Percentiles rank a stretch among this genome's conserved stretches.
Conservation (phyloP, 2,329 filamentous ascomycete species). For the Corinectria fuckeliana region DNA sequence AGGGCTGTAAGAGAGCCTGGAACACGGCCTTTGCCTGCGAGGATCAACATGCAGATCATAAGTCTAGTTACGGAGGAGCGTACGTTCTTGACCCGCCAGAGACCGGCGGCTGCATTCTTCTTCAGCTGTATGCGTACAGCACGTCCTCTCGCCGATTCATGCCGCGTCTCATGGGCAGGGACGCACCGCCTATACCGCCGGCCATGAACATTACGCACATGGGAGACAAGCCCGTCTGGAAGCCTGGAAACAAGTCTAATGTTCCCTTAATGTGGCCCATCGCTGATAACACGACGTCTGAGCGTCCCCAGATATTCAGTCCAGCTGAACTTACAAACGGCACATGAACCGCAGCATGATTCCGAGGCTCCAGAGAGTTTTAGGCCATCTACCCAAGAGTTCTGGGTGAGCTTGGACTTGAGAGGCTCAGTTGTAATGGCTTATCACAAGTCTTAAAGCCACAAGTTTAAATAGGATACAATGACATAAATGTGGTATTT, state of each 20-base stretch:
- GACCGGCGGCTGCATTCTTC: conserved; percentile 14
- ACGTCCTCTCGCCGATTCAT: conserved; percentile 6
- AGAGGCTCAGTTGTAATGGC: too few relatives aligned
- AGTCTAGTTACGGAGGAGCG: conserved; percentile 12
- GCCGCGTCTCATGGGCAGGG: neutral
- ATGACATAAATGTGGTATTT: too few relatives aligned
- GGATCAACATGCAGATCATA: neutral
- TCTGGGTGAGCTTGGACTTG: too few relatives aligned
- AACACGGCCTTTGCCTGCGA: conserved; percentile 3
- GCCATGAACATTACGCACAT: conserved; percentile 10
- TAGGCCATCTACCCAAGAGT: neutral
- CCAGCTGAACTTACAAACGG: neutral
- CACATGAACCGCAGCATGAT: neutral
- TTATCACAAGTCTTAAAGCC: too few relatives aligned
- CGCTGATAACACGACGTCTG: neutral
- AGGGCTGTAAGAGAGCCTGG: neutral
- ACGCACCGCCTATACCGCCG: neutral
- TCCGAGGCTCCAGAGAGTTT: neutral
- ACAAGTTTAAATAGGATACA: too few relatives aligned
- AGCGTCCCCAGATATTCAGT: neutral
- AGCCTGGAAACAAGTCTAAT: neutral
- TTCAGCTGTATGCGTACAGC: conserved; percentile 16
- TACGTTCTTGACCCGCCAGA: conserved; percentile 14
- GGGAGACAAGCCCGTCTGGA: conserved; percentile 7
- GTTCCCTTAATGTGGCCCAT: conserved; percentile 2